A percentile compares a stretch with the other conserved stretches of the same genome.
These are phyloP conservation scores for Bolboschoenoplectus hybrid DNA, from an alignment of 202 grass and related monocot species.

Conservation along the genomic window DNA sequence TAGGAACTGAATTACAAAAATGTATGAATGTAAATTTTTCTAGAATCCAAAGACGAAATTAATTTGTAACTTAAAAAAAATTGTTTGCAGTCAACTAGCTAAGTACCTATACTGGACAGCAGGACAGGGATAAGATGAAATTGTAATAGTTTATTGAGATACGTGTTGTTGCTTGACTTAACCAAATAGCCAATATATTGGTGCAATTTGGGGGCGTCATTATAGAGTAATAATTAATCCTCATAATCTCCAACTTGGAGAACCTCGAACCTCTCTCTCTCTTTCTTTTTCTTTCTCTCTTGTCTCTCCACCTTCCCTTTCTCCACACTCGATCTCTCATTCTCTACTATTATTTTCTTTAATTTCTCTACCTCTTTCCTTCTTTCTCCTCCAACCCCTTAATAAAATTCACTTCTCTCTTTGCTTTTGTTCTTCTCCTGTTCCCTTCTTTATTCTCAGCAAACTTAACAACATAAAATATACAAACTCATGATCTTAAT, in stretches of 20 bases:
- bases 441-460: constrained; percentile 74
- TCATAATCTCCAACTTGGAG: constrained; percentile 61
- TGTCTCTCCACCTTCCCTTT: constrained; percentile 31
- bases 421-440: constrained; percentile 40
- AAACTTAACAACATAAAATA: constrained; percentile 62
- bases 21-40: constrained; percentile 35
- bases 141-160: no score
- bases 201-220: constrained; percentile 20
- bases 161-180: neutral
- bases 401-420: constrained; percentile 47
- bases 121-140: neutral
- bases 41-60: constrained; percentile 38
- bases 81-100: neutral
- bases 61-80: constrained; percentile 21
- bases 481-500: constrained; percentile 17
- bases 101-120: neutral
- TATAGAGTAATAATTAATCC: constrained; percentile 60
- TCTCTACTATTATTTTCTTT: constrained; percentile 37
- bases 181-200: neutral
- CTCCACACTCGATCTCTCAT: constrained; percentile 44
- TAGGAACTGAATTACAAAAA: neutral
- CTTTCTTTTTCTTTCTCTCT: constrained; percentile 29
- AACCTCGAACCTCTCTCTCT: constrained; percentile 58
- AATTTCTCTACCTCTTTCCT: constrained; percentile 48
- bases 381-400: constrained; percentile 41